phyloP scores from a whole-genome alignment of 495 filamentous ascomycete genomes.

The Xylaria flabelliformis region DNA sequence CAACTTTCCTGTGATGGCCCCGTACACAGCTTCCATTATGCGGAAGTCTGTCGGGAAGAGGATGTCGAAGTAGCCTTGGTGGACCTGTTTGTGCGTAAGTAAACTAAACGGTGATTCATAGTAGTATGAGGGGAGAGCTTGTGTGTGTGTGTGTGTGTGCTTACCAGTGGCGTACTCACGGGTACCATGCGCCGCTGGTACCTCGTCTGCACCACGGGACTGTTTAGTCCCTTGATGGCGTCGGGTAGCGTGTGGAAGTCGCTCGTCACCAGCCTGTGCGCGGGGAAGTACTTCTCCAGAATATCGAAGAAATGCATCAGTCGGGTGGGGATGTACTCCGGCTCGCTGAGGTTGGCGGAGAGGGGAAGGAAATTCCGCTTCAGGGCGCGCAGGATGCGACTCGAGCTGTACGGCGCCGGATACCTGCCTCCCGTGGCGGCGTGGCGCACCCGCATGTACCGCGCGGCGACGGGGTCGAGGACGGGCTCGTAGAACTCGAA shows the following conservation, averaged over 20 bases:
- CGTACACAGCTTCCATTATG: slow-evolving; percentile 86
- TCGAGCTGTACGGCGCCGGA: slow-evolving; percentile 59
- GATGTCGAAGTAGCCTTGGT: slow-evolving; percentile 99
- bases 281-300: slow-evolving; percentile 82
- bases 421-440: slow-evolving; percentile 57
- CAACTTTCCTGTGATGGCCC: slow-evolving; percentile 87
- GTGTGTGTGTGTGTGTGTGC: slow-evolving; percentile 37
- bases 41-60: slow-evolving; percentile 96
- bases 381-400: slow-evolving; percentile 63
- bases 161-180: slow-evolving; percentile 88
- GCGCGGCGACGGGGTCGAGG: slow-evolving; percentile 81
- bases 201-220: slow-evolving; percentile 94
- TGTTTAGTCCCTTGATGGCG: slow-evolving; percentile 80
- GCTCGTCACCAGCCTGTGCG: slow-evolving; percentile 83
- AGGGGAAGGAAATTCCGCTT: slow-evolving; percentile 69
- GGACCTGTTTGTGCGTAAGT: slow-evolving; percentile 65
- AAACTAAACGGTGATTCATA: background rate
- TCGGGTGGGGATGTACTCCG: slow-evolving; percentile 92
- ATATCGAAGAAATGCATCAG: slow-evolving; percentile 97
- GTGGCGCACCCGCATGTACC: slow-evolving; percentile 81
- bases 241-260: slow-evolving; percentile 90
- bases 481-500: slow-evolving; percentile 84
- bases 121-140: background rate
- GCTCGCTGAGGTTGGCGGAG: slow-evolving; percentile 71
- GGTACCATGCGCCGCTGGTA: slow-evolving; percentile 85